A percentile compares a stretch with the other conserved stretches of the same genome.
Evolutionary conservation across 352 stramenopile genomes (phyloP).

Genomic region (Pilasporangium apinafurcum): DNA sequence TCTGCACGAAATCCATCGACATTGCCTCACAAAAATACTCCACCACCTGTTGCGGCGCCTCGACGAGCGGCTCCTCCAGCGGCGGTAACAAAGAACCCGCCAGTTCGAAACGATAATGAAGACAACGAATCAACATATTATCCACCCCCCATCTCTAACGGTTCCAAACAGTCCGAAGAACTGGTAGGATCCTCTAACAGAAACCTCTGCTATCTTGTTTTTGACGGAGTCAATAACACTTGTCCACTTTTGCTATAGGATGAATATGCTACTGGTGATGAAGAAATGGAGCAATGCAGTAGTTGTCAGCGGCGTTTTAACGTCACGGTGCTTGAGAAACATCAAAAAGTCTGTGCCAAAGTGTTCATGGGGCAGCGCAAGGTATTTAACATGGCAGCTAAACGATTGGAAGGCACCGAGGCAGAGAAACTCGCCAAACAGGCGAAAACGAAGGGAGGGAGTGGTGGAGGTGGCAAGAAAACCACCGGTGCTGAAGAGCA

Average conservation of each 20-base stretch:
- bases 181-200: conserved; percentile 11
- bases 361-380: conserved; percentile 82
- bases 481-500: conserved; percentile 26
- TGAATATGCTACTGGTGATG: conserved; percentile 37
- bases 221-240: not conserved
- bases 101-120: conserved; percentile 20
- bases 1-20: conserved; percentile 11
- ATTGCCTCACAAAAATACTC: conserved; percentile 5
- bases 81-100: conserved; percentile 10
- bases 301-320: conserved; percentile 86
- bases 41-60: not conserved
- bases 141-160: conserved; percentile 32
- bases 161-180: conserved; percentile 24
- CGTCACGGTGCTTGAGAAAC: conserved; percentile 59
- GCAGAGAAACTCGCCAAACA: conserved; percentile 65
- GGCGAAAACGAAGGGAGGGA: conserved; percentile 13
- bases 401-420: conserved; percentile 64
- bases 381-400: conserved; percentile 81
- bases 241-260: conserved; percentile 14
- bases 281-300: conserved; percentile 64
- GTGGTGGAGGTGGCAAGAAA: conserved; percentile 9
- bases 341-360: conserved; percentile 83
- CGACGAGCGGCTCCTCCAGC: conserved; percentile 5
- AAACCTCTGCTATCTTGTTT: not conserved
- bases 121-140: conserved; percentile 21